Percentiles rank a stretch among this genome's conserved stretches.
Evolutionary conservation across 257 asterid genomes (phyloP).

Genomic region (Salvia miltiorrhiza): DNA sequence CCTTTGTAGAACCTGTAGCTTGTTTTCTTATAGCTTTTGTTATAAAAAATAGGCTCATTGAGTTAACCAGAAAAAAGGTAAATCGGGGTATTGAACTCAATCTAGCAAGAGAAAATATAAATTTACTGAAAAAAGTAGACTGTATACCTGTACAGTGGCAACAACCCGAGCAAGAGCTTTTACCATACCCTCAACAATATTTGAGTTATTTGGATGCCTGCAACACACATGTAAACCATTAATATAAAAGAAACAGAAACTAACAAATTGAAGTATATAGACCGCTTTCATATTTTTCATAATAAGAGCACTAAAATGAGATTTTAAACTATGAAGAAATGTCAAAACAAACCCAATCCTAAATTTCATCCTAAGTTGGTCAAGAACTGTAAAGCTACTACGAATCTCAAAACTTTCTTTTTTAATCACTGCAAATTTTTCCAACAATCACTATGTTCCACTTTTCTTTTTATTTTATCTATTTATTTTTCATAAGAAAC

Average conservation of each 20-base stretch:
- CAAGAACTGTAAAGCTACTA: background rate
- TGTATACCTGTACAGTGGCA: constrained; percentile 72
- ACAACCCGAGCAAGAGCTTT: constrained; percentile 96
- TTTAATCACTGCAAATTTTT: background rate
- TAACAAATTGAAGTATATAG: background rate
- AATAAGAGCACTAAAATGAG: background rate
- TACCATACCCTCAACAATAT: constrained; percentile 87
- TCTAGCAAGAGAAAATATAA: constrained; percentile 8
- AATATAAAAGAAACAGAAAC: background rate
- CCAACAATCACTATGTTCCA: background rate
- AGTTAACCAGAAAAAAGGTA: background rate
- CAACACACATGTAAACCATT: constrained; percentile 19
- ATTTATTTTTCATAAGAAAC: background rate
- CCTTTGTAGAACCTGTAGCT: background rate
- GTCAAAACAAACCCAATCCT: background rate
- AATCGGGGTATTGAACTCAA: background rate
- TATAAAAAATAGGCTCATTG: background rate
- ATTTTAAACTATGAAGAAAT: constrained; percentile 7
- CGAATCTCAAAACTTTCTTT: background rate
- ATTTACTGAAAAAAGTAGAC: constrained; percentile 14
- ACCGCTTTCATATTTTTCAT: background rate
- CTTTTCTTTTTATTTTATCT: background rate
- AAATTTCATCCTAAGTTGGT: background rate
- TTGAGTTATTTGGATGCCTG: constrained; percentile 95
- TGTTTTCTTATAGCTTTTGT: background rate